These are phyloP conservation scores for Metschnikowia matae DNA, from an alignment of 805 yeast genomes.

Conservation along the genomic window DNA sequence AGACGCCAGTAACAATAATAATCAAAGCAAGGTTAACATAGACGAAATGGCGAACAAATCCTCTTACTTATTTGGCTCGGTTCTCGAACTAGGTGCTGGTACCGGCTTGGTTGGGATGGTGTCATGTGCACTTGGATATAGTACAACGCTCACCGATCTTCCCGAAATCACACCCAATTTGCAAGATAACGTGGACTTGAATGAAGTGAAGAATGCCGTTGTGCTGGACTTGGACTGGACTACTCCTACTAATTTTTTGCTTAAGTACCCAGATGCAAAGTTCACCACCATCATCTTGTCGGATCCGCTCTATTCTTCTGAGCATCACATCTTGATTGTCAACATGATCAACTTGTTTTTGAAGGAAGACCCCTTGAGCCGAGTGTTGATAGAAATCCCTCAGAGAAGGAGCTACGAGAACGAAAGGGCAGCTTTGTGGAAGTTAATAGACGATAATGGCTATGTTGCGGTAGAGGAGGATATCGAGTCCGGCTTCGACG, in stretches of 20 bases:
- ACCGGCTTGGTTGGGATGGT: slow-evolving; percentile 88
- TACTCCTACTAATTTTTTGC: slow-evolving; percentile 42
- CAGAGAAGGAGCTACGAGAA: slow-evolving; percentile 59
- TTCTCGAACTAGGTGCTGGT: slow-evolving; percentile 89
- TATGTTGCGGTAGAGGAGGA: slow-evolving; percentile 34
- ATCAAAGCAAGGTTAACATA: background rate
- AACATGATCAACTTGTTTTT: slow-evolving; percentile 53
- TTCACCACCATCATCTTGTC: slow-evolving; percentile 68
- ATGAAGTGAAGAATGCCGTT: slow-evolving; percentile 30
- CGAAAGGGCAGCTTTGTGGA: slow-evolving; percentile 63
- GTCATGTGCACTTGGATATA: slow-evolving; percentile 49
- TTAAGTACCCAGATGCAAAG: slow-evolving; percentile 20
- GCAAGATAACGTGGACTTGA: slow-evolving; percentile 51
- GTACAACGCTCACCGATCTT: slow-evolving; percentile 65
- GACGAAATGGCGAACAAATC: background rate
- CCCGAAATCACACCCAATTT: slow-evolving; percentile 73
- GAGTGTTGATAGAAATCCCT: slow-evolving; percentile 73
- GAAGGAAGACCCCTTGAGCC: slow-evolving; percentile 25
- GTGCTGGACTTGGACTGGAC: slow-evolving; percentile 77
- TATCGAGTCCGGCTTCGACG: slow-evolving; percentile 70
- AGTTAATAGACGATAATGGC: slow-evolving; percentile 37
- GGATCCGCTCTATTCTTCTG: slow-evolving; percentile 83
- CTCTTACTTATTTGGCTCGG: slow-evolving; percentile 21
- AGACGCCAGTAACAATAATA: slow-evolving; percentile 3
- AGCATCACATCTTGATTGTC: slow-evolving; percentile 74